phyloP scores from a whole-genome alignment of 75 land plant genomes.

The Cunninghamia lanceolata region DNA sequence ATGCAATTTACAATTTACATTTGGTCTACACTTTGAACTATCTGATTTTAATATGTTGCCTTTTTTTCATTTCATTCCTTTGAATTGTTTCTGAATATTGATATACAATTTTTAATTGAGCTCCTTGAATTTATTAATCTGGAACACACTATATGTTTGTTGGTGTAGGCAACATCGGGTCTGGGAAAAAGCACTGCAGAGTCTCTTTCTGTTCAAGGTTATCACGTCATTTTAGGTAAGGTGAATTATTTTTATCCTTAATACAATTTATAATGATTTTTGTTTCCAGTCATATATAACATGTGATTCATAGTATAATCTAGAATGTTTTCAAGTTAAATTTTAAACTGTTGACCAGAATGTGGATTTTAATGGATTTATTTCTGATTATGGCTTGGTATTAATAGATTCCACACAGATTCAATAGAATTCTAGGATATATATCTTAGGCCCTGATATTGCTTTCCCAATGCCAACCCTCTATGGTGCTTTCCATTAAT shows the following conservation, averaged over 20 bases:
- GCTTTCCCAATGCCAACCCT: neutral
- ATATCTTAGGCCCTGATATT: conserved; percentile 3
- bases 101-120: neutral
- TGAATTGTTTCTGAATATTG: neutral
- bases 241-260: neutral
- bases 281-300: neutral
- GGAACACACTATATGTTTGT: neutral
- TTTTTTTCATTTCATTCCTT: neutral
- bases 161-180: conserved; percentile 3
- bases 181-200: conserved; percentile 6
- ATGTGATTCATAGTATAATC: neutral
- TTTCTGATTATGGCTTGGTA: neutral
- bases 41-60: neutral
- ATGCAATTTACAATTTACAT: neutral
- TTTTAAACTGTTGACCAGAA: neutral
- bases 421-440: neutral
- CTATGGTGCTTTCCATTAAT: neutral
- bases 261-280: neutral
- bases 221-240: conserved; percentile 5
- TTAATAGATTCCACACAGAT: neutral
- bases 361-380: neutral
- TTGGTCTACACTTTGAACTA: neutral
- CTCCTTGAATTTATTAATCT: neutral
- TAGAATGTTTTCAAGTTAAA: neutral
- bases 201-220: conserved; percentile 9